phyloP scores from a whole-genome alignment of 2,329 filamentous ascomycete genomes.

The Cladobotryum mycophilum region DNA sequence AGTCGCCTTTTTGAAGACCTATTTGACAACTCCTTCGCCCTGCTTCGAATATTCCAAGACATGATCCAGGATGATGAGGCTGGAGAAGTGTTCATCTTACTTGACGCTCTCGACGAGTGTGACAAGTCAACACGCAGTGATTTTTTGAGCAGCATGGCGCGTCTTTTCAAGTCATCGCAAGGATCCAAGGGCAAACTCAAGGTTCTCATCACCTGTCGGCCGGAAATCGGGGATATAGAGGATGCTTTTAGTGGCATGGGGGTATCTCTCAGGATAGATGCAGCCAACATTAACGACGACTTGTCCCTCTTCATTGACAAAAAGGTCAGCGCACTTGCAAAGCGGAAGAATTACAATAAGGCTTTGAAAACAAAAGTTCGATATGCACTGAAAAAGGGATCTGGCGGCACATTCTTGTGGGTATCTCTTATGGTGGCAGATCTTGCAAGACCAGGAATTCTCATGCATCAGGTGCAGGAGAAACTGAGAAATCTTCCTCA shows the following conservation, averaged over 20 bases:
- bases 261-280: not conserved
- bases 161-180: not conserved
- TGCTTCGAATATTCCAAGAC: slow-evolving; percentile 9
- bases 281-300: slow-evolving; percentile 6
- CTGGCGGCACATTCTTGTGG: slow-evolving; percentile 10
- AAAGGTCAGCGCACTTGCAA: slow-evolving; percentile 1
- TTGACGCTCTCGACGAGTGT: slow-evolving; percentile 13
- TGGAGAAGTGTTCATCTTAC: slow-evolving; percentile 10
- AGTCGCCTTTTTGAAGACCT: not conserved
- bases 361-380: not conserved
- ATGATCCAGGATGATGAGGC: slow-evolving; percentile 5
- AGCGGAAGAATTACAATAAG: not conserved
- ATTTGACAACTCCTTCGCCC: slow-evolving; percentile 7
- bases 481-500: slow-evolving; percentile 7
- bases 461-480: not conserved
- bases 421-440: slow-evolving; percentile 7
- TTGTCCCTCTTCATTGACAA: slow-evolving; percentile 8
- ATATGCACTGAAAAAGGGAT: not conserved
- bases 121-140: slow-evolving; percentile 3
- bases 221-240: slow-evolving; percentile 8
- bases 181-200: not conserved
- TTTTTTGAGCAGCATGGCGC: not conserved
- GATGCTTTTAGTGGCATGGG: not conserved
- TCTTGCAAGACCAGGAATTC: not conserved
- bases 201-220: slow-evolving; percentile 8